Evolutionary conservation across 1,139 yeast genomes (phyloP).

Genomic region (Ashbya aceris): DNA sequence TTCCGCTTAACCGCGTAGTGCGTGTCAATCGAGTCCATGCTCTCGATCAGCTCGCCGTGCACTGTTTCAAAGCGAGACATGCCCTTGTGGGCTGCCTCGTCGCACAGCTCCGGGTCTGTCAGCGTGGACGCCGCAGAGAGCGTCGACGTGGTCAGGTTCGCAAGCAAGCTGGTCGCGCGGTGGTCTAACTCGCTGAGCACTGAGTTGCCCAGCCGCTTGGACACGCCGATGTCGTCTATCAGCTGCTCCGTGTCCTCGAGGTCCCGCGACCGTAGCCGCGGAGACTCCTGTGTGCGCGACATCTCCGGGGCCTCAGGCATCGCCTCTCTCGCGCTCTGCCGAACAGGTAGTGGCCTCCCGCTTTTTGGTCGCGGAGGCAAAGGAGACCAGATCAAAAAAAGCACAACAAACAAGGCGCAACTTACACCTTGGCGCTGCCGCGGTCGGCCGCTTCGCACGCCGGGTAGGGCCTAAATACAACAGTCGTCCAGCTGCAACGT

Average conservation of each 20-base stretch:
- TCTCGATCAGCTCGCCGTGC: conserved; percentile 23
- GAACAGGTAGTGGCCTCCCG: too few relatives aligned
- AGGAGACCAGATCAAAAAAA: too few relatives aligned
- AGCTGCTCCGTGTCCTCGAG: conserved; percentile 7
- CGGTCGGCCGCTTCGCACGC: too few relatives aligned
- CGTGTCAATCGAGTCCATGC: conserved; percentile 28
- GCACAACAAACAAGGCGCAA: too few relatives aligned
- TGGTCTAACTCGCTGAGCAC: conserved; percentile 28
- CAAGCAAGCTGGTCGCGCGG: conserved; percentile 19
- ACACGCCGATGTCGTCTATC: conserved; percentile 18
- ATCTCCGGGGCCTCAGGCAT: not conserved
- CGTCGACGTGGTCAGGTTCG: conserved; percentile 8
- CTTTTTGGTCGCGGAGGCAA: too few relatives aligned
- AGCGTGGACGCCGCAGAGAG: not conserved
- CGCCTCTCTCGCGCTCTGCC: not conserved
- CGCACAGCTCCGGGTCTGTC: not conserved
- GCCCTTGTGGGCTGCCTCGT: conserved; percentile 4
- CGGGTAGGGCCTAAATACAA: too few relatives aligned
- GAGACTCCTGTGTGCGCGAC: not conserved
- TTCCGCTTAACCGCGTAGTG: conserved; percentile 25
- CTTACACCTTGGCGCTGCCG: too few relatives aligned
- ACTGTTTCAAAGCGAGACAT: conserved; percentile 9
- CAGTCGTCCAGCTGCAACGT: too few relatives aligned
- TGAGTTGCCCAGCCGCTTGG: conserved; percentile 27
- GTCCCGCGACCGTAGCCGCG: not conserved